These are phyloP conservation scores for Panaeolus cyanescens DNA, from an alignment of 768 basidiomycete genomes.

Conservation along the genomic window DNA sequence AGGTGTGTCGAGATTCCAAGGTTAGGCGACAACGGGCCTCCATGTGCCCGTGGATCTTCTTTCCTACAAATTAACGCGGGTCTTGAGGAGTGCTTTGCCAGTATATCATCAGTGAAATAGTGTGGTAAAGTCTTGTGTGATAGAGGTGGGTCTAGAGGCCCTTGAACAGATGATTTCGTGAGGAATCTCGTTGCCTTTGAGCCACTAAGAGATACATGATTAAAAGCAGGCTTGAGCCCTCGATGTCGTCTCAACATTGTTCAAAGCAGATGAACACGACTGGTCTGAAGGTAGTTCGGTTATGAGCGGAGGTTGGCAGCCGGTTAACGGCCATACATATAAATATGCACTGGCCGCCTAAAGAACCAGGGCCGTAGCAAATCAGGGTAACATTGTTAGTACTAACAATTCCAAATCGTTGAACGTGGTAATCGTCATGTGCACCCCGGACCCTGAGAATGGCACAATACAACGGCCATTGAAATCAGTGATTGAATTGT, in stretches of 20 bases:
- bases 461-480: no score
- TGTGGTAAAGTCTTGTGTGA: conserved; percentile 54
- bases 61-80: conserved; percentile 68
- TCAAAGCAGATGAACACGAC: background rate
- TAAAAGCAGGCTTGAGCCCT: conserved; percentile 2
- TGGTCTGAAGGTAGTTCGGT: background rate
- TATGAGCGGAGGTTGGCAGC: background rate
- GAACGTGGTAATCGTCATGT: no score
- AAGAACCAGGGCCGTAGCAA: no score
- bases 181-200: conserved; percentile 24
- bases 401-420: no score
- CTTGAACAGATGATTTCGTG: conserved; percentile 56
- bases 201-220: conserved; percentile 12
- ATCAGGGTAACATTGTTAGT: no score
- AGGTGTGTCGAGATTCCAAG: conserved; percentile 51
- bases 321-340: background rate
- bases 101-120: conserved; percentile 62
- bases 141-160: conserved; percentile 57
- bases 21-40: conserved; percentile 59
- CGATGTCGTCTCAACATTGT: background rate
- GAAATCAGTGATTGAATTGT: no score
- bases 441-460: no score
- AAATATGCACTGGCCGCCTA: background rate
- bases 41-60: conserved; percentile 59
- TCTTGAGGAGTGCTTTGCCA: conserved; percentile 46